A percentile compares a stretch with the other conserved stretches of the same genome.
Conservation (phyloP, 2,329 filamentous ascomycete genomes). For the Fusarium nygamai region DNA sequence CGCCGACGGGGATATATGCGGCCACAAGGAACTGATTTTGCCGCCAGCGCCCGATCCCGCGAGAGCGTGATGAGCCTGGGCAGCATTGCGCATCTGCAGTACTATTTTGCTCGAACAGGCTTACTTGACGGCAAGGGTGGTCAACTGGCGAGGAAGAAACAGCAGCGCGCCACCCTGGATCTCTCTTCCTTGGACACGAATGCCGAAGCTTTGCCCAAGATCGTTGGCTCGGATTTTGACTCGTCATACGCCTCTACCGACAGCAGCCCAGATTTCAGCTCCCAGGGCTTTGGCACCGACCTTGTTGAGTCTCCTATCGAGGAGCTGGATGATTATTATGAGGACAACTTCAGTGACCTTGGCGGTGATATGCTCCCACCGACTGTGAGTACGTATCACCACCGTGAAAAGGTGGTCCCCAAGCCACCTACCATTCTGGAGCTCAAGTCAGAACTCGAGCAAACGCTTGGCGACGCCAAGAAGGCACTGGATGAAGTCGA, state of each 20-base stretch:
- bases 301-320: constrained; percentile 61
- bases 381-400: constrained; percentile 94
- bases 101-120: constrained; percentile 96
- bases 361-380: constrained; percentile 91
- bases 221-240: constrained; percentile 62
- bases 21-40: constrained; percentile 87
- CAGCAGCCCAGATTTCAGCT: constrained; percentile 65
- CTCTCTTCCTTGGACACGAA: constrained; percentile 60
- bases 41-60: constrained; percentile 86
- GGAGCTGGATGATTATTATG: constrained; percentile 60
- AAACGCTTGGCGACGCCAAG: constrained; percentile 74
- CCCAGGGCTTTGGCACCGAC: constrained; percentile 51
- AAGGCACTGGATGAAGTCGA: constrained; percentile 72
- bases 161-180: constrained; percentile 67
- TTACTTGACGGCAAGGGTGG: constrained; percentile 93
- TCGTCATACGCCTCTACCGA: constrained; percentile 69
- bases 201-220: constrained; percentile 47
- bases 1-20: constrained; percentile 85
- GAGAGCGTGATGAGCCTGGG: constrained; percentile 97
- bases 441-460: constrained; percentile 74
- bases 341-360: constrained; percentile 68
- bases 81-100: constrained; percentile 96
- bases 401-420: constrained; percentile 81
- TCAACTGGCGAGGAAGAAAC: constrained; percentile 79
- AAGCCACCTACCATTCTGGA: constrained; percentile 86